These are phyloP conservation scores for Podila verticillata DNA, from an alignment of 192 early-diverging fungal genomes.

Conservation along the genomic window DNA sequence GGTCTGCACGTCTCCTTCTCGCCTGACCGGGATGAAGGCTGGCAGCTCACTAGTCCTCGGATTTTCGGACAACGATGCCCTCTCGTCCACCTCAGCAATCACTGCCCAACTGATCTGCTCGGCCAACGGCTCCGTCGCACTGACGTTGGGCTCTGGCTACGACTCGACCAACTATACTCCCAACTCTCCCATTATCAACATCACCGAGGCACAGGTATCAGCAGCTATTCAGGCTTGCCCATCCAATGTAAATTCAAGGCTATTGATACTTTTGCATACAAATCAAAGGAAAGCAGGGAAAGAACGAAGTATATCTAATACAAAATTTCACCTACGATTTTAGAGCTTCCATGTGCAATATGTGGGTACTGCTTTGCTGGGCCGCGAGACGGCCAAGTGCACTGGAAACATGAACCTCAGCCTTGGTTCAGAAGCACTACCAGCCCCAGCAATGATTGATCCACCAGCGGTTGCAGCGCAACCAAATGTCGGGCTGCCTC, in stretches of 20 bases:
- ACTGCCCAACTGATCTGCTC: conserved; percentile 31
- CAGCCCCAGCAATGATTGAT: background rate
- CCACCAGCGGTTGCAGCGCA: background rate
- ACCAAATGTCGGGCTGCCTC: background rate
- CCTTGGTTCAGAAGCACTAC: too few relatives aligned
- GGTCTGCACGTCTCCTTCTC: conserved; percentile 10
- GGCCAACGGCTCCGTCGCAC: background rate
- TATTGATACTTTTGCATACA: background rate
- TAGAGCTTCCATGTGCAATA: conserved; percentile 21
- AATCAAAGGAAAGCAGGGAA: background rate
- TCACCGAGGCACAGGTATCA: conserved; percentile 1
- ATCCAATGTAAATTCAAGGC: conserved; percentile 19
- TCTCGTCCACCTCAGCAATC: background rate
- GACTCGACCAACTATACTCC: background rate
- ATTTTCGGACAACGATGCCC: background rate
- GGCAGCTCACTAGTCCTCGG: conserved; percentile 14
- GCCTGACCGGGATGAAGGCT: background rate
- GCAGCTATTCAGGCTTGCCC: conserved; percentile 18
- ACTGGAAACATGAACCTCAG: background rate
- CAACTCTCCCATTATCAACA: conserved; percentile 4
- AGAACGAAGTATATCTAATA: background rate
- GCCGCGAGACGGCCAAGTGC: background rate
- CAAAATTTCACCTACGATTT: background rate
- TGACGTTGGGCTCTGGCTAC: conserved; percentile 7
- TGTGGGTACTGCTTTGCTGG: background rate